phyloP scores from a whole-genome alignment of 2,329 filamentous ascomycete species.

The Lachnellula willkommii region DNA sequence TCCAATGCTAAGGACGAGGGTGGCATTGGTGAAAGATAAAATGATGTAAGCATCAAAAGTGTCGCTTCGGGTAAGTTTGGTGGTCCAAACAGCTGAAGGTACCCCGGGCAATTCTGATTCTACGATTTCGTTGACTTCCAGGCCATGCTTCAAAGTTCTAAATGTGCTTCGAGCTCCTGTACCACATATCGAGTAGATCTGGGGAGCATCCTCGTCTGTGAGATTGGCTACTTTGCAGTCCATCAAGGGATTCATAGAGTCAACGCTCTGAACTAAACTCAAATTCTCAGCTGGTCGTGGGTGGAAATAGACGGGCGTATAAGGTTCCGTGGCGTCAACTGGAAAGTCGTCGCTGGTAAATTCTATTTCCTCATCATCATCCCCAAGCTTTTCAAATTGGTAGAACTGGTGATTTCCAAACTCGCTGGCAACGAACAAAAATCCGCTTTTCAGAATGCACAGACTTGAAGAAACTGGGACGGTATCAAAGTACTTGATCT shows the following conservation, averaged over 20 bases:
- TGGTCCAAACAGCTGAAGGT: constrained; percentile 92
- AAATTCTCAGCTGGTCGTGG: constrained; percentile 76
- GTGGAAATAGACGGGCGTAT: constrained; percentile 78
- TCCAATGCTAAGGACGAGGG: constrained; percentile 87
- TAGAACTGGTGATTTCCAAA: constrained; percentile 93
- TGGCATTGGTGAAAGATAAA: constrained; percentile 86
- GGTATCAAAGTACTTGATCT: constrained; percentile 97
- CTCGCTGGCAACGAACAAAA: constrained; percentile 87
- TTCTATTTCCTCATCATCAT: constrained; percentile 86
- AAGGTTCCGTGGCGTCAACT: constrained; percentile 64
- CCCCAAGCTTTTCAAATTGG: constrained; percentile 93
- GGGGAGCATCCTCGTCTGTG: constrained; percentile 86
- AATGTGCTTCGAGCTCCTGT: constrained; percentile 86
- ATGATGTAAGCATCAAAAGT: constrained; percentile 92
- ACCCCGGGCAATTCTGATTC: constrained; percentile 84
- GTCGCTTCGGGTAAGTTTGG: constrained; percentile 75
- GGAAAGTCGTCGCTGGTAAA: constrained; percentile 81
- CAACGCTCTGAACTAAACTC: constrained; percentile 75
- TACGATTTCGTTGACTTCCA: constrained; percentile 94
- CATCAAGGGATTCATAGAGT: constrained; percentile 85
- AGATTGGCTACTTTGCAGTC: constrained; percentile 90
- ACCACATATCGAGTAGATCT: constrained; percentile 91
- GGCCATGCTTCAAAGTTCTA: constrained; percentile 83
- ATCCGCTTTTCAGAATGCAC: constrained; percentile 91
- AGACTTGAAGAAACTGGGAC: constrained; percentile 82